A percentile compares a stretch with the other conserved stretches of the same genome.
These are phyloP conservation scores for Coniochaeta sp. DNA, from an alignment of 2,329 filamentous ascomycete species.

Conservation along the genomic window DNA sequence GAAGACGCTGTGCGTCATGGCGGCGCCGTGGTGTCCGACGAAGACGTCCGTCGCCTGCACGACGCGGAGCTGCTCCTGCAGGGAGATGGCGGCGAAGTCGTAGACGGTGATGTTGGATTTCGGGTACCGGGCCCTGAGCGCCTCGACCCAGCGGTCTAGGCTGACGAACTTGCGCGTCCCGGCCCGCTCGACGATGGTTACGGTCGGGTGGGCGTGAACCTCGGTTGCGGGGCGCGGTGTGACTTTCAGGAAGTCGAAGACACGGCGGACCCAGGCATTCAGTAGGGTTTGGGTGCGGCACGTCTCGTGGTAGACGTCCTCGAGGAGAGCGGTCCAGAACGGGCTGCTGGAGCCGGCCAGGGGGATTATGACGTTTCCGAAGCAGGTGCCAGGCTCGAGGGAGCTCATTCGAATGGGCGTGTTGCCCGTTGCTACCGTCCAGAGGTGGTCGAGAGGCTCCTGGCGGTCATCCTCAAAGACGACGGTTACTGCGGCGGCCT, in stretches of 20 bases:
- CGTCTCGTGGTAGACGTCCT: slow-evolving; percentile 4
- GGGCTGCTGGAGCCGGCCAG: slow-evolving; percentile 15
- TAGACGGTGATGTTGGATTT: slow-evolving; percentile 9
- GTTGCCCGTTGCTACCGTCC: slow-evolving; percentile 15
- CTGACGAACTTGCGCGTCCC: slow-evolving; percentile 12
- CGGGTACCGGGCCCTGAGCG: slow-evolving; percentile 10
- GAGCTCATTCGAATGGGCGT: slow-evolving; percentile 12
- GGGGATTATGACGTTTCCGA: slow-evolving; percentile 16
- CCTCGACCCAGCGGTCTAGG: slow-evolving; percentile 7
- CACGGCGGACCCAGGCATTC: slow-evolving; percentile 4
- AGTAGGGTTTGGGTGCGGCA: slow-evolving; percentile 5
- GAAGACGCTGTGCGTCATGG: slow-evolving; percentile 17
- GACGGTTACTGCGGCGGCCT: slow-evolving; percentile 11
- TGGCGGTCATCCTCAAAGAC: slow-evolving; percentile 12
- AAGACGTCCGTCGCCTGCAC: slow-evolving; percentile 13
- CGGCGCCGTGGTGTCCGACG: slow-evolving; percentile 17
- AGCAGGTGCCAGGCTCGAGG: slow-evolving; percentile 11
- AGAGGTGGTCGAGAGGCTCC: slow-evolving; percentile 12
- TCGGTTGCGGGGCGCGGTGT: not conserved
- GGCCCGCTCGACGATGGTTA: slow-evolving; percentile 15
- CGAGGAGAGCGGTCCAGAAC: slow-evolving; percentile 14
- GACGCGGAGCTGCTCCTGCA: slow-evolving; percentile 15
- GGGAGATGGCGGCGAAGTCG: slow-evolving; percentile 11
- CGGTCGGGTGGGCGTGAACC: slow-evolving; percentile 3
- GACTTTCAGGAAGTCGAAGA: not conserved